These are phyloP conservation scores for Brassica rapa DNA, from an alignment of 345 rosid genomes.

Conservation along the genomic window DNA sequence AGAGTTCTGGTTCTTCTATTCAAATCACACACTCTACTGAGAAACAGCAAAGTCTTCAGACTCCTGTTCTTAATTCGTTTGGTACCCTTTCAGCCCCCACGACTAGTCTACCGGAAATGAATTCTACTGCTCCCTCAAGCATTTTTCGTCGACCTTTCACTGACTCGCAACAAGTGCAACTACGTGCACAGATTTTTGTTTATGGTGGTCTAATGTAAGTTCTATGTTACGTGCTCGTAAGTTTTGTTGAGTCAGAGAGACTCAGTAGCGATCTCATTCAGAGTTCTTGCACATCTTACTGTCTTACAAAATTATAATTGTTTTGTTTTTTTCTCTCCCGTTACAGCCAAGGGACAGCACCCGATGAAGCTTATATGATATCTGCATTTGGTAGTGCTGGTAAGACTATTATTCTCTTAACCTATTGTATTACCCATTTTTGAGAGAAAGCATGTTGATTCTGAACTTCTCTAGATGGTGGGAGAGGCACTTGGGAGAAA, in stretches of 20 bases:
- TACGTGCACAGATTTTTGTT: slow-evolving; percentile 98
- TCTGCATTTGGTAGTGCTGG: slow-evolving; percentile 97
- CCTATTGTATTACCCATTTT: slow-evolving; percentile 17
- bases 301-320: slow-evolving; percentile 16
- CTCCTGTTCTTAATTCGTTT: slow-evolving; percentile 50
- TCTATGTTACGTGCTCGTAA: slow-evolving; percentile 12
- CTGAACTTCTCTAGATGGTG: slow-evolving; percentile 63
- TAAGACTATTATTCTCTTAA: slow-evolving; percentile 38
- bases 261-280: slow-evolving; percentile 2
- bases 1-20: slow-evolving; percentile 47
- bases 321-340: slow-evolving; percentile 8
- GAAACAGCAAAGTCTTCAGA: slow-evolving; percentile 57
- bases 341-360: slow-evolving; percentile 84
- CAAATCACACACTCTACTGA: slow-evolving; percentile 63
- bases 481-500: slow-evolving; percentile 80
- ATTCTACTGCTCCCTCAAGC: slow-evolving; percentile 53
- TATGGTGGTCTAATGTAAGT: slow-evolving; percentile 96
- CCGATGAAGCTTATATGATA: slow-evolving; percentile 96
- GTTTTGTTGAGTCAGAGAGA: slow-evolving; percentile 16
- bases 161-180: slow-evolving; percentile 95
- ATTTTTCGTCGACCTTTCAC: slow-evolving; percentile 88
- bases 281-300: slow-evolving; percentile 1
- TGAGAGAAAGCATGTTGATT: slow-evolving; percentile 16
- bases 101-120: slow-evolving; percentile 71
- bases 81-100: slow-evolving; percentile 45